Base-by-base conservation (phyloP, 352 stramenopile genomes). In the Pythium chondricola region DNA sequence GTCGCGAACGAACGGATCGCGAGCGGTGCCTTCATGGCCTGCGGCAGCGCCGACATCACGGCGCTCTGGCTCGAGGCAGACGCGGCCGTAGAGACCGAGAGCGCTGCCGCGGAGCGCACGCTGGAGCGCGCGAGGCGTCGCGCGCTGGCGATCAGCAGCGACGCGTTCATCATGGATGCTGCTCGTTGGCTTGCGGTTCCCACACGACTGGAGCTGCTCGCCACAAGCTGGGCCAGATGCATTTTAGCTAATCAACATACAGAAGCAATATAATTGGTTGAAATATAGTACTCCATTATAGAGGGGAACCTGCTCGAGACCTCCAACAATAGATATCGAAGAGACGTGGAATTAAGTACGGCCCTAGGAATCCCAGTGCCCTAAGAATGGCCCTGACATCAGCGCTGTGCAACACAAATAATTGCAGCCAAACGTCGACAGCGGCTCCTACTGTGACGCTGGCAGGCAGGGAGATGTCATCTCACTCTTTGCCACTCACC, bases 61-160 rank as follows among this genome's bases (percentile, higher is more conserved):
- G 27, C 27, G 4, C 9, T n/a, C n/a, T 22, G 57, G 35, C 35
- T n/a, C 14, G 9, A 9, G 35, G 18, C 9, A 9, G 35, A 17
- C 14, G 9, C 9, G 9, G 14, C 17, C 9, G 27, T 29, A 24
- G 32, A 11, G 18, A n/a, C n/a, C n/a, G n/a, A n/a, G n/a, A n/a
- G n/a, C n/a, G n/a, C n/a, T n/a, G 38, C 25, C 25, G 14, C 11
- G 21, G 33, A 25, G 16, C 7, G 11, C 41, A 22, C 13, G 20
- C 18, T 25, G 36, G 29, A 35, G 36, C 58, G 50, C 54, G 58
- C 63, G 33, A 71, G 63, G 11, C 58, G 58, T 47, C 58, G 58
- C 58, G 58, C 56, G 26, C 45, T 53, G 22, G 52, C 48, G 58
- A 65, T 41, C 56, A 83, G 43, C 50, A 83, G 65, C 48, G 48